phyloP scores from a whole-genome alignment of 768 basidiomycete genomes.

The Symmetrospora coprosmae region DNA sequence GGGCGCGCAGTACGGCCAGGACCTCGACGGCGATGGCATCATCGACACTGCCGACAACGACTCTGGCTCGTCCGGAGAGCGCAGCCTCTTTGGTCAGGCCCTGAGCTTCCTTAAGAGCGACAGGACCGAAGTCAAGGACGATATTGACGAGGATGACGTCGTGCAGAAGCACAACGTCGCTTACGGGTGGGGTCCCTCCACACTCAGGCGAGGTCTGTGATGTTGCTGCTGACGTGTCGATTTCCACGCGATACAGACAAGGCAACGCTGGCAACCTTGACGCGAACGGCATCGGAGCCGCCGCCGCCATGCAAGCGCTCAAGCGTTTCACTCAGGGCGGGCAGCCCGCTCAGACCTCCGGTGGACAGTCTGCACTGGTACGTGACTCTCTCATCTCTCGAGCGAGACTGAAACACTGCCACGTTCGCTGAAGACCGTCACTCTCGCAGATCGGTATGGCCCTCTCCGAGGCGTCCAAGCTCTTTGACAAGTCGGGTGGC shows the following conservation, averaged over 20 bases:
- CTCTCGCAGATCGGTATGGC: constrained; percentile 61
- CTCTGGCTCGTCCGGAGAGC: constrained; percentile 3
- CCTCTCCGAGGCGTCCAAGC: constrained; percentile 61
- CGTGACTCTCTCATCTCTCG: neutral
- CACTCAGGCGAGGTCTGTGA: neutral
- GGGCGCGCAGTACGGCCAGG: too few species aligned
- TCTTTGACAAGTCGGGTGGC: constrained; percentile 58
- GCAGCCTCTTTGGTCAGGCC: constrained; percentile 12
- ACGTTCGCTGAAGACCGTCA: neutral
- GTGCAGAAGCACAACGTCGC: constrained; percentile 45
- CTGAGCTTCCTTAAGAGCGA: constrained; percentile 16
- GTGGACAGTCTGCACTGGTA: constrained; percentile 6
- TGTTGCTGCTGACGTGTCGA: neutral
- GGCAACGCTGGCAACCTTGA: constrained; percentile 45
- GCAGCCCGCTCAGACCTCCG: neutral
- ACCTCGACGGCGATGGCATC: neutral
- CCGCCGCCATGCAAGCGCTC: constrained; percentile 59
- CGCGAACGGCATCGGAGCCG: constrained; percentile 55
- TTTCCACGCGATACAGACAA: constrained; percentile 45
- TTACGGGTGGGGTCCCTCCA: neutral
- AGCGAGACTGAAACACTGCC: neutral
- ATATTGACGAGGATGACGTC: constrained; percentile 55
- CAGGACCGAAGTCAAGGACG: constrained; percentile 46
- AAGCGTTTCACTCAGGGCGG: constrained; percentile 8
- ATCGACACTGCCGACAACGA: constrained; percentile 4